Evolutionary conservation across 192 early-diverging fungal species (phyloP).

Genomic region (Radiomyces spectabilis): DNA sequence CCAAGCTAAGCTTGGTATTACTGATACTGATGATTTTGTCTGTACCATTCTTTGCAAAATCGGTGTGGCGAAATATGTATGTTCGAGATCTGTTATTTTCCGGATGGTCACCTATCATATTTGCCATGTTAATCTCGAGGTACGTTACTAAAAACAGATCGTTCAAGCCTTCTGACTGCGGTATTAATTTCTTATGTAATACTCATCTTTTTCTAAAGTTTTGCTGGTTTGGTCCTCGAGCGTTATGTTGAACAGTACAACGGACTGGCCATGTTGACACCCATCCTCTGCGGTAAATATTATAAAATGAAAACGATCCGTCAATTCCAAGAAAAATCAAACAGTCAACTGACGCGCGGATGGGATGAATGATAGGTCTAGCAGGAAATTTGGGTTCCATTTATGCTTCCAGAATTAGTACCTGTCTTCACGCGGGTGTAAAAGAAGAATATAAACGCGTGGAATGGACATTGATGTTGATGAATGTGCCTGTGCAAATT

Average conservation of each 20-base stretch:
- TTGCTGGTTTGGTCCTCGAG: conserved; percentile 61
- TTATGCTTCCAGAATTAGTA: conserved; percentile 66
- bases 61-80: conserved; percentile 48
- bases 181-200: too few species aligned
- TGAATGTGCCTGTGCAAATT: conserved; percentile 61
- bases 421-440: conserved; percentile 50
- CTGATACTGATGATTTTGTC: conserved; percentile 28
- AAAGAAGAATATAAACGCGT: conserved; percentile 35
- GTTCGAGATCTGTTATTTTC: conserved; percentile 52
- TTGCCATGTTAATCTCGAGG: conserved; percentile 66
- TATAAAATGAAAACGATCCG: not conserved
- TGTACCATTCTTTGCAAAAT: conserved; percentile 33
- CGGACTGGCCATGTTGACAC: conserved; percentile 60
- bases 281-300: conserved; percentile 52
- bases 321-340: too few species aligned
- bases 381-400: conserved; percentile 73
- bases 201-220: conserved; percentile 24
- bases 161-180: too few species aligned
- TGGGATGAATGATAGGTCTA: conserved; percentile 46
- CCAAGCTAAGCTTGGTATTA: conserved; percentile 30
- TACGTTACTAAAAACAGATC: too few species aligned
- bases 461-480: conserved; percentile 49
- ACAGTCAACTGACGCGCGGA: not conserved
- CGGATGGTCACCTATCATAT: conserved; percentile 68
- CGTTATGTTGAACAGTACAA: conserved; percentile 56